Conservation (phyloP, 2,329 filamentous ascomycete genomes). For the Fusarium sp. region DNA sequence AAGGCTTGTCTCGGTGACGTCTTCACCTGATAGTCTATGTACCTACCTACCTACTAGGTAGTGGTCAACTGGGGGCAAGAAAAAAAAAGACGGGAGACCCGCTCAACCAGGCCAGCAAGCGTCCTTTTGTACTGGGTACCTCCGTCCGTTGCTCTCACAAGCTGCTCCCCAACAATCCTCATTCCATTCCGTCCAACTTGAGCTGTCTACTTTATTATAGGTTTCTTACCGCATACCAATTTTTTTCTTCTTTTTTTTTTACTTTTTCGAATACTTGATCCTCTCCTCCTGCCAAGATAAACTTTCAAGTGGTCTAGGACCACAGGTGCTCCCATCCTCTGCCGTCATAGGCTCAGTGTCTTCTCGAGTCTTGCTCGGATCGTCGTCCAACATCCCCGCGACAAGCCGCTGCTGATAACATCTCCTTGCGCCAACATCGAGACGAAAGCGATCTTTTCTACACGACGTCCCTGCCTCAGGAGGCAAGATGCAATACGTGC, state of each 20-base stretch:
- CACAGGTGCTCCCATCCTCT: slow-evolving; percentile 5
- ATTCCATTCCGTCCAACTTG: slow-evolving; percentile 24
- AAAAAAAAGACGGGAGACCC: slow-evolving; percentile 14
- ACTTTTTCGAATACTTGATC: neutral
- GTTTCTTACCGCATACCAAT: slow-evolving; percentile 24
- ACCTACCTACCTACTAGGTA: no score
- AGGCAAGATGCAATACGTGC: slow-evolving; percentile 89
- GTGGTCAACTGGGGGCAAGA: slow-evolving; percentile 14
- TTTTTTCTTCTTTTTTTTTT: slow-evolving; percentile 18
- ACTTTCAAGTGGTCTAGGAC: slow-evolving; percentile 17
- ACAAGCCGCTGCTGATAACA: slow-evolving; percentile 23
- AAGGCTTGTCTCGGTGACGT: slow-evolving; percentile 24
- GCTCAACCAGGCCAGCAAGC: slow-evolving; percentile 26
- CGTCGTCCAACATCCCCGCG: slow-evolving; percentile 26
- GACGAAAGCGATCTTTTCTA: neutral
- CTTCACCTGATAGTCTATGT: slow-evolving; percentile 30
- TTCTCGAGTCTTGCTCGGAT: slow-evolving; percentile 15
- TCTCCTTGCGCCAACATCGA: slow-evolving; percentile 6
- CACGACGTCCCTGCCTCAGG: slow-evolving; percentile 17
- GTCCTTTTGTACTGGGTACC: slow-evolving; percentile 29
- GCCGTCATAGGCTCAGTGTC: slow-evolving; percentile 7
- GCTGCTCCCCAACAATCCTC: slow-evolving; percentile 34
- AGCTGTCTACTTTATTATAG: slow-evolving; percentile 4
- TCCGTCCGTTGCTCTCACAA: slow-evolving; percentile 15
- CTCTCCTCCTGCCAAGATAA: no score